These are phyloP conservation scores for Aureobasidium sp. DNA, from an alignment of 2,329 filamentous ascomycete genomes.

Conservation along the genomic window DNA sequence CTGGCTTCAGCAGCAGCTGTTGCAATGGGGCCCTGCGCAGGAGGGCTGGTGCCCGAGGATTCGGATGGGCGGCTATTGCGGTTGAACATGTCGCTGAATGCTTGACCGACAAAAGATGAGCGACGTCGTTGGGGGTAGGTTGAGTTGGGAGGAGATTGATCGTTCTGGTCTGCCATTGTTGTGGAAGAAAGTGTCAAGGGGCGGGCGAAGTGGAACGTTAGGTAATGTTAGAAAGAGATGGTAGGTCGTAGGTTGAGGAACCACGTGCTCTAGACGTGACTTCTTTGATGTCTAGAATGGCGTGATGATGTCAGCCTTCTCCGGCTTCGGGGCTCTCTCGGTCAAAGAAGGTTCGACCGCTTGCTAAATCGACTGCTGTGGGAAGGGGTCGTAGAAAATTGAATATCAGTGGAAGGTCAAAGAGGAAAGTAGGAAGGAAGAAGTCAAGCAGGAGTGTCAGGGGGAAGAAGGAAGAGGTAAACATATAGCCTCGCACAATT, in stretches of 20 bases:
- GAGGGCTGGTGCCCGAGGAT: conserved; percentile 18
- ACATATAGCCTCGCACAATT: neutral
- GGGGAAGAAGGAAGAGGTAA: conserved; percentile 5
- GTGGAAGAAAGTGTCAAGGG: neutral
- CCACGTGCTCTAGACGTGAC: conserved; percentile 9
- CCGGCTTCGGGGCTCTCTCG: conserved; percentile 3
- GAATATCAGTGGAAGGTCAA: neutral
- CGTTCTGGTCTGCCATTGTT: conserved; percentile 33
- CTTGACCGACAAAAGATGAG: conserved; percentile 42
- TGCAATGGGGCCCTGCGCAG: conserved; percentile 39
- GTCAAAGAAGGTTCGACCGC: neutral
- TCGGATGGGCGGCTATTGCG: conserved; percentile 27
- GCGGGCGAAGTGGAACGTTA: neutral
- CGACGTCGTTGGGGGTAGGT: conserved; percentile 34
- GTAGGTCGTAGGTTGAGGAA: neutral
- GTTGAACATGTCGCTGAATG: conserved; percentile 43
- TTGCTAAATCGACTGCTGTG: neutral
- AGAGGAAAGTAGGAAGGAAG: neutral
- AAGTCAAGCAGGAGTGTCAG: neutral
- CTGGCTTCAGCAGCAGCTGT: conserved; percentile 44
- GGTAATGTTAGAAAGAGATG: neutral
- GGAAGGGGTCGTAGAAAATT: neutral
- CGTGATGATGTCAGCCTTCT: conserved; percentile 5
- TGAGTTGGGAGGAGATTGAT: conserved; percentile 33
- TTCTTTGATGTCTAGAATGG: neutral